Base-by-base conservation (phyloP, 306 rosid species). In the Lathyrus oleraceus region DNA sequence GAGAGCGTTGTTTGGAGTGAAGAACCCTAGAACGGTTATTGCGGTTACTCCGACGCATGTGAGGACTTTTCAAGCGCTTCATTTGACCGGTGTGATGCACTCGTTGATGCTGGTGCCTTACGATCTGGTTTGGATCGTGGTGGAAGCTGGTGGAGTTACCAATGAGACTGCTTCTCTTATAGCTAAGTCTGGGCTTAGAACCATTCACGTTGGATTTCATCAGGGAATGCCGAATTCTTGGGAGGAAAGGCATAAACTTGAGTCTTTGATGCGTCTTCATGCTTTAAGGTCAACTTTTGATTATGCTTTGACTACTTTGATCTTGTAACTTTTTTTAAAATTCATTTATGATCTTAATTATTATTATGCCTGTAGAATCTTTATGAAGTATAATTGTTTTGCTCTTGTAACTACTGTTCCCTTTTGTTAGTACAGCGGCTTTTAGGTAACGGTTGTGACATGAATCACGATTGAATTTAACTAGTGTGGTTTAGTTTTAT, bases 61-160 rank as follows among this genome's bases (percentile, higher is more conserved):
- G 1, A 77, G 99, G 71, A 95, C 99, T 12, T 95, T 95, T 54
- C 99, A 95, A 91, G 74, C 95, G 73, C 87, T 95, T 3, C 99
- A 95, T 40, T 75, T 95, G 85, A 91, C 87, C 3, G 96, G 99
- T 1, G 88, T 95, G 65, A 91, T 95, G 96, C 99, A 95, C 76
- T 84, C 97, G 72, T 82, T 95, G 30, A 95, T 95, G 97, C 80
- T 89, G 16, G 96, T 85, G 5, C 96, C 97, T 0, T 87, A 89
- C 87, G 85, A 87, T 72, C 79, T 91, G 78, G 89, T 87, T 30
- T 95, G 99, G 99, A 84, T 95, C 81, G 92, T 91, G 70, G 95
- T 91, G 40, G 99, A 95, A 72, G 99, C 99, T 12, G 97, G 97
- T 6, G 90, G 96, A 48, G 86, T 72, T 53, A 87, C 89, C 52